These are phyloP conservation scores for Scutellospora calospora DNA, from an alignment of 371 early-diverging fungal genomes.

Conservation along the genomic window DNA sequence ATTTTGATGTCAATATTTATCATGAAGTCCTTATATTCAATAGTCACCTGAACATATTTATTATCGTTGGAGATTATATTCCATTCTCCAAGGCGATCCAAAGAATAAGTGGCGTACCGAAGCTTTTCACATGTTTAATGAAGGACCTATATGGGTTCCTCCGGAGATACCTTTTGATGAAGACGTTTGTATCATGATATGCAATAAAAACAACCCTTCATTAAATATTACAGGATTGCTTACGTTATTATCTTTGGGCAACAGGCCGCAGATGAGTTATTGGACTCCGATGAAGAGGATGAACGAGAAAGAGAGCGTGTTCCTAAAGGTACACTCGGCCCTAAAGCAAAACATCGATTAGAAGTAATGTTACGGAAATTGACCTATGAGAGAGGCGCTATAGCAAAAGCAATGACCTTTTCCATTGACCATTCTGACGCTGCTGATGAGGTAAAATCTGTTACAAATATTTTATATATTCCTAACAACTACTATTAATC, in stretches of 20 bases:
- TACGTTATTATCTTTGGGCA: conserved; percentile 47
- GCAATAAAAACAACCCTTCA: background rate
- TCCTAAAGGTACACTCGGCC: conserved; percentile 66
- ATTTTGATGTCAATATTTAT: background rate
- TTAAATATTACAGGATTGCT: background rate
- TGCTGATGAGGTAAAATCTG: conserved; percentile 67
- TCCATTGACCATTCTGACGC: conserved; percentile 87
- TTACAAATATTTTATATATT: background rate
- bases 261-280: conserved; percentile 48
- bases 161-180: conserved; percentile 81
- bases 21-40: background rate
- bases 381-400: conserved; percentile 64
- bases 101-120: conserved; percentile 76
- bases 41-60: conserved; percentile 84
- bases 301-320: conserved; percentile 60
- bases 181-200: conserved; percentile 55
- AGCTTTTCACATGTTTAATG: conserved; percentile 90
- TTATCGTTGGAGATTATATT: conserved; percentile 93
- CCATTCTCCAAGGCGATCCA: conserved; percentile 88
- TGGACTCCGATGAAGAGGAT: conserved; percentile 62
- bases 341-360: conserved; percentile 66
- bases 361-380: conserved; percentile 66
- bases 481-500: background rate
- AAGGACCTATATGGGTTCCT: conserved; percentile 88
- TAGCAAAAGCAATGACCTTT: conserved; percentile 88